A percentile compares a stretch with the other conserved stretches of the same genome.
Evolutionary conservation across 208 protist genomes (phyloP).

Genomic region (Trypanosoma cruzi): DNA sequence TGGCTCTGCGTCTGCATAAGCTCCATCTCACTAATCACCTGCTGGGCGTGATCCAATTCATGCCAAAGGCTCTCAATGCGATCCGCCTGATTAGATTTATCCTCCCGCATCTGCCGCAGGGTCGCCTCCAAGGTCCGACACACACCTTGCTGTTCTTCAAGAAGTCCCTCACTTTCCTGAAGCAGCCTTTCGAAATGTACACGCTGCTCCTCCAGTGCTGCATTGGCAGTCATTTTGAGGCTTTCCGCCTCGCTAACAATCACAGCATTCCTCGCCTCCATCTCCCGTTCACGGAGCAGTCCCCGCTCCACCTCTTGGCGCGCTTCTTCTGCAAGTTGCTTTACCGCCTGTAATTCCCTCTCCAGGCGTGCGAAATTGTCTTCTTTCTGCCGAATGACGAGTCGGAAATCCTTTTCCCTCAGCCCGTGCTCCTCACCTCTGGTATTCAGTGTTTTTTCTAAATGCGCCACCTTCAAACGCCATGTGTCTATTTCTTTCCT

Average conservation of each 20-base stretch:
- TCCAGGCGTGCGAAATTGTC: conserved; percentile 7
- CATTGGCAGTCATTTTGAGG: conserved; percentile 8
- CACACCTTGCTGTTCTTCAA: conserved; percentile 6
- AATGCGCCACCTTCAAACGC: conserved; percentile 12
- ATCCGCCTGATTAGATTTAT: conserved; percentile 11
- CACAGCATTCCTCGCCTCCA: conserved; percentile 1
- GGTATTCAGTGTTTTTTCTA: conserved; percentile 6
- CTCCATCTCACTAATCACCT: conserved; percentile 15
- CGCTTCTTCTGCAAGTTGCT: not conserved
- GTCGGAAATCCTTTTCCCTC: conserved; percentile 19
- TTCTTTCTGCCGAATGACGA: conserved; percentile 14
- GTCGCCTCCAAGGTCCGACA: conserved; percentile 13
- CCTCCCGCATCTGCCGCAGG: conserved; percentile 14
- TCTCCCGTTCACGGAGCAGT: conserved; percentile 6
- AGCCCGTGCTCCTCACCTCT: conserved; percentile 11
- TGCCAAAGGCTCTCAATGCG: conserved; percentile 13
- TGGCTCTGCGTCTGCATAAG: conserved; percentile 32
- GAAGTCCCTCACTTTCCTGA: conserved; percentile 12
- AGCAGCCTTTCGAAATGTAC: conserved; percentile 26
- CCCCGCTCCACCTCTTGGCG: conserved; percentile 16
- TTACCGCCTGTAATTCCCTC: conserved; percentile 5
- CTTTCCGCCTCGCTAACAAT: conserved; percentile 18
- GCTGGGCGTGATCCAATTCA: conserved; percentile 22
- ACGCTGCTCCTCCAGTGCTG: conserved; percentile 24
- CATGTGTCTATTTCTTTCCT: conserved; percentile 20